Evolutionary conservation across 371 early-diverging fungal genomes (phyloP), one percentile per base, ranked within the genome.

Genomic region (Lichtheimia ramosa): DNA sequence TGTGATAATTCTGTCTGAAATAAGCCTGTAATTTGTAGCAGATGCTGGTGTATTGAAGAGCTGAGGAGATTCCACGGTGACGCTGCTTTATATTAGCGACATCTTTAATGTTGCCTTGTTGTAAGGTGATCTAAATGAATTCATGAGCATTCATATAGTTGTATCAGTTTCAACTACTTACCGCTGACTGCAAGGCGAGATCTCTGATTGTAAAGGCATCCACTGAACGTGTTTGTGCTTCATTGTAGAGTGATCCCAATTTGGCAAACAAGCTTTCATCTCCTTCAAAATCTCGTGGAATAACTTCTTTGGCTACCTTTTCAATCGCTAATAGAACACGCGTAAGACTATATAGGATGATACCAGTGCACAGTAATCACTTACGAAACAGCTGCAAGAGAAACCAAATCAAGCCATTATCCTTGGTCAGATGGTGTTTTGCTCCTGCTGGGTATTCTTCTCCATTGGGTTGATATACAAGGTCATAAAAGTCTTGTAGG

Each of bases 171-270:
- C 51, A 4, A 59, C 15, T n/a, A 63, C 67, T 66, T 65, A 79
- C 77, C 8, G 86, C 82, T 51, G 91, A 90, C 59, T 89, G 92
- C 39, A 92, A 73, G 2, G 93, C 74, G 42, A 92, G 71, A 51
- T 92, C 93, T 12, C 92, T 85, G 25, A 92, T 69, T 34, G 85
- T 87, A 62, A 90, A 92, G 5, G 85, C 90, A 55, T 92, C 90
- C 61, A 74, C 75, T 8, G 91, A 88, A 56, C 83, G 75, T 27
- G 87, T 85, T 62, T 92, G 92, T 43, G 82, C 81, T 59, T 89
- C 89, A 58, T 90, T 90, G 64, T 90, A 92, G 52, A 92, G 69
- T 21, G 77, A 74, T 28, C 89, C 77, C 46, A 92, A 64, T 64
- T 89, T 87, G 20, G 75, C 81, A 70, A 92, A 85, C 50, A 90